Evolutionary conservation across 345 rosid species (phyloP), one percentile per base, ranked within the genome.

Genomic region (Durio zibethinus): DNA sequence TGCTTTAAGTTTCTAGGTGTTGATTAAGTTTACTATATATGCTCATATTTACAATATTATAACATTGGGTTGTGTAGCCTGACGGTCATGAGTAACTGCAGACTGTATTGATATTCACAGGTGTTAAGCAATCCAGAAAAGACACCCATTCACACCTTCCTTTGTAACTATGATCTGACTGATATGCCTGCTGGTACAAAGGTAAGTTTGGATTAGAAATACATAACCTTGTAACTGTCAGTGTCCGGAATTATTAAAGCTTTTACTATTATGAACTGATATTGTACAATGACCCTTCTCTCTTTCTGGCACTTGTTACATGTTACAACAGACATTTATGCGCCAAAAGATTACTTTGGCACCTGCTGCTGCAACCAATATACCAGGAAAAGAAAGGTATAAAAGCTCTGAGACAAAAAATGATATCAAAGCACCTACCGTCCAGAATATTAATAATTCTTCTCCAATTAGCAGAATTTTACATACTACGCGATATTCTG

Each of bases 321-420:
- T 72, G 29, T 27, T 53, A 75, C 79, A 77, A 73, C 78, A 95
- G 99, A 95, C 99, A 52, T 93, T 95, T 86, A 79, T 92, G 88
- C 96, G 97, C 45, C 97, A 93, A 84, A 95, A 89, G 92, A 90
- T 87, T 72, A 91, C 90, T 27, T 80, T 93, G 74, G 97, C 88
- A 54, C 88, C 97, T 72, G 77, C 88, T 72, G 82, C 83, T 75
- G 69, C 84, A 66, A 82, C 82, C 76, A 79, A 78, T 1, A 25
- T 63, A 6, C 73, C 77, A 70, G 82, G 48, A 78, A 79, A 76
- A 45, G 66, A 77, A 82, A 80, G 74, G 63, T 83, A 66, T 31
- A 47, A 71, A 57, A 81, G 78, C 84, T 76, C 60, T 59, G 78
- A 82, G 47, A 56, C 64, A 29, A 78, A 81, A 65, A 63, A 29